Base-by-base conservation (phyloP, 441 rosid genomes). In the Gossypium trilobum region DNA sequence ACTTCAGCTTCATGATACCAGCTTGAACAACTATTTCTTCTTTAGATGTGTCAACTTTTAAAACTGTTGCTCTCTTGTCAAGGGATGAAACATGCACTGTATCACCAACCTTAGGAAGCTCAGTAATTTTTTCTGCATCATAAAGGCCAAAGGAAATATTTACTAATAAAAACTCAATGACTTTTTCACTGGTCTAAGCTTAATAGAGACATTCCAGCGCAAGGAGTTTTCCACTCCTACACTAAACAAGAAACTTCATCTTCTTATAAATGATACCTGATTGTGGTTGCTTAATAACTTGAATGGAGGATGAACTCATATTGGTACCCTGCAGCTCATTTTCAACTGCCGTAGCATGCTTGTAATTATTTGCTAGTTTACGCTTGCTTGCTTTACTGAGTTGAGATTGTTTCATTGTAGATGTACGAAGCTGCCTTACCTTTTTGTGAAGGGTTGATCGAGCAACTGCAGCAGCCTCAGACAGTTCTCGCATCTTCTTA, bases 11-110 rank as follows among this genome's bases (percentile, higher is more conserved):
- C 94, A 94, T 82, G 81, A 75, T 86, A 65, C 97, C 97, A 70
- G 86, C 94, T 85, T 86, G 94, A 77, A 94, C 95, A 55, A 82
- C 69, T 69, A 94, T 82, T 84, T 87, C 91, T 76, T 85, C 84
- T 83, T 85, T 90, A 2, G 85, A 81, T 25, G 79, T 81, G 59
- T 94, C 97, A 58, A 92, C 90, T 70, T 75, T 85, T 78, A 90
- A 51, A 68, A 94, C 91, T 22, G 78, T 87, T 44, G 77, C 99
- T 72, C 81, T 82, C 79, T 81, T 88, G 64, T 90, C 84, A 14
- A 92, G 87, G 46, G 89, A 85, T 29, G 86, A 76, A 73, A 92
- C 85, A 31, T 81, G 82, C 52, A 94, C 97, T 27, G 56, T 69
- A 75, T 81, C 85, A 69, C 97, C 96, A 19, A 86, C 87, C 78